Base-by-base conservation (phyloP, 2,329 filamentous ascomycete species). In the Monilinia aucupariae region DNA sequence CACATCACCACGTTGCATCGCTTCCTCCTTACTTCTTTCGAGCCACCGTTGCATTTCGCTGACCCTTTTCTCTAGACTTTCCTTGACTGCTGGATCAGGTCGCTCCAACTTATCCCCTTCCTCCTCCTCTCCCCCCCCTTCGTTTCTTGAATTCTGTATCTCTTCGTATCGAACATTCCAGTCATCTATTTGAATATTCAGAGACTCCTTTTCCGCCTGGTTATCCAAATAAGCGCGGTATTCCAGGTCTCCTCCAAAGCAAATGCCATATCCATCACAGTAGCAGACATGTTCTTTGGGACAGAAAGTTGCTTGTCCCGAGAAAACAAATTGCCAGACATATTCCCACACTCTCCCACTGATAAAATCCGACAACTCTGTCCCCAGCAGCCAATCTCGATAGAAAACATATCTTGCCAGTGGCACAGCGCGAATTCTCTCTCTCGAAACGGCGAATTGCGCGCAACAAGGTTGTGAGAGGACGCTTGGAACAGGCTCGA, bases 311-410 rank as follows among this genome's bases (percentile, higher is more conserved):
- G 69, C 67, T 22, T 79, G 74, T 66, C 83, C 81, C 60, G 82
- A 82, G 68, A 85, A 86, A 13, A 85, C 82, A 65, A 85, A 79
- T 71, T 88, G 86, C 85, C 85, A 89, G 22, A 85, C 73, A 68
- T 86, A 88, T 70, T 88, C 85, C 71, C 87, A 80, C 2, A 87
- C 79, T 27, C 85, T 76, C 2, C 85, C 85, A 34, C 80, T 84
- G 32, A 81, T 73, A 22, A 78, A 78, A 70, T 87, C 83, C 6
- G 77, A 77, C 58, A 84, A 71, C 5, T 79, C 74, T 2, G 84
- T 85, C 12, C 78, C 76, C n/a, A 85, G 70, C 48, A 88, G 67
- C 86, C 85, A 88, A 52, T 85, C 75, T 5, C 84, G 78, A 70
- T 81, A 83, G 47, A 78, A 78, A 20, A 82, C 69, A 67, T 88